Evolutionary conservation across 2,329 filamentous ascomycete species (phyloP).

Genomic region (Diaporthe australafricana): DNA sequence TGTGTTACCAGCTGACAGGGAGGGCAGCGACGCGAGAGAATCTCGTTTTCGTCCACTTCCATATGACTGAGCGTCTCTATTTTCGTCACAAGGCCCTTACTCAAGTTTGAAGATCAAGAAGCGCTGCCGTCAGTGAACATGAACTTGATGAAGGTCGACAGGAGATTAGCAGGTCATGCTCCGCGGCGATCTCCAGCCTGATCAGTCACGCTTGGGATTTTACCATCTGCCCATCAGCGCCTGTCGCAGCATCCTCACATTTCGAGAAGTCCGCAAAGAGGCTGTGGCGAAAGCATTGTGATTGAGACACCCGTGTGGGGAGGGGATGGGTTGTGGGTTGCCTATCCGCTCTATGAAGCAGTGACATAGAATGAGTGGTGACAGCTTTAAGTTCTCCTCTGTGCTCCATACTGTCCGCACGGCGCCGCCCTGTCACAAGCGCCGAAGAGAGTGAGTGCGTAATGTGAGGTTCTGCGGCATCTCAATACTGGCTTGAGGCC

Average conservation of each 20-base stretch:
- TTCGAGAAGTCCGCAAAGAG: not conserved
- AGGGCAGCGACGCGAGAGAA: not conserved
- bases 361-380: not conserved
- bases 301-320: not conserved
- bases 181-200: not conserved
- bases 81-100: not conserved
- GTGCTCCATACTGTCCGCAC: not conserved
- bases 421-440: too few species aligned
- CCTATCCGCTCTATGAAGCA: not conserved
- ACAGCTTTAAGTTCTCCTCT: not conserved
- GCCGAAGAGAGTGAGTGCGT: not conserved
- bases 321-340: too few species aligned
- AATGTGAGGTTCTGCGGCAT: not conserved
- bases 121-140: not conserved
- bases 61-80: not conserved
- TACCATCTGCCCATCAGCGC: not conserved
- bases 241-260: not conserved
- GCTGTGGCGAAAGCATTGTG: not conserved
- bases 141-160: conserved; percentile 4
- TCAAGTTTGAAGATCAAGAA: too few species aligned
- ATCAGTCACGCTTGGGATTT: not conserved
- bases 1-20: too few species aligned
- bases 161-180: not conserved
- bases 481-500: not conserved
- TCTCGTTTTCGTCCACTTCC: not conserved